Evolutionary conservation across 805 yeast species (phyloP).

Genomic region (Yamadazyma sp.): DNA sequence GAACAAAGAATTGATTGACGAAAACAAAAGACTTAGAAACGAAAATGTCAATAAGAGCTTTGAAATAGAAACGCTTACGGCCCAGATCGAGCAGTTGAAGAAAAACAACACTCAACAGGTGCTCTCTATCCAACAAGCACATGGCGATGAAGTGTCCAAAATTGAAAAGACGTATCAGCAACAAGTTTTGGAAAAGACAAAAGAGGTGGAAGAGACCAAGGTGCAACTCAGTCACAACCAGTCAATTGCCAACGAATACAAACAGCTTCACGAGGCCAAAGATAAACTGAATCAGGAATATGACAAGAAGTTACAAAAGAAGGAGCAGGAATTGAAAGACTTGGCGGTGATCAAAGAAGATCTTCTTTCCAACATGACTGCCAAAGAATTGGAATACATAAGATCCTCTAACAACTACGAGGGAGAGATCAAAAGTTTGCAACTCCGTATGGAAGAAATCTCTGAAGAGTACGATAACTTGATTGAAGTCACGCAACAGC

Average conservation of each 20-base stretch:
- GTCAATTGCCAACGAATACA: constrained; percentile 8
- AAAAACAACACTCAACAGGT: constrained; percentile 11
- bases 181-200: constrained; percentile 7
- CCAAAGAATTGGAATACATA: constrained; percentile 58
- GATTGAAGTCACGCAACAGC: constrained; percentile 38
- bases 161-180: constrained; percentile 1
- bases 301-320: constrained; percentile 3
- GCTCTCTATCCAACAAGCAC: constrained; percentile 7
- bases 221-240: constrained; percentile 6
- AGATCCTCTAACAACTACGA: constrained; percentile 52
- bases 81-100: constrained; percentile 11
- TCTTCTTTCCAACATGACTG: constrained; percentile 63
- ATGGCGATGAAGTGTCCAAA: constrained; percentile 4
- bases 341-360: constrained; percentile 52
- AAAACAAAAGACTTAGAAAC: constrained; percentile 14
- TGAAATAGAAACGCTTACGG: constrained; percentile 1
- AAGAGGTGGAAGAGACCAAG: constrained; percentile 10
- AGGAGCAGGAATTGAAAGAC: constrained; percentile 22
- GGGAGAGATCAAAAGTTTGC: constrained; percentile 48
- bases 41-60: constrained; percentile 8
- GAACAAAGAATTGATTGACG: constrained; percentile 20
- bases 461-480: constrained; percentile 42
- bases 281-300: constrained; percentile 11
- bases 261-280: constrained; percentile 10
- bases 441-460: constrained; percentile 46